These are phyloP conservation scores for Russula earlei DNA, from an alignment of 768 basidiomycete genomes.

Conservation along the genomic window DNA sequence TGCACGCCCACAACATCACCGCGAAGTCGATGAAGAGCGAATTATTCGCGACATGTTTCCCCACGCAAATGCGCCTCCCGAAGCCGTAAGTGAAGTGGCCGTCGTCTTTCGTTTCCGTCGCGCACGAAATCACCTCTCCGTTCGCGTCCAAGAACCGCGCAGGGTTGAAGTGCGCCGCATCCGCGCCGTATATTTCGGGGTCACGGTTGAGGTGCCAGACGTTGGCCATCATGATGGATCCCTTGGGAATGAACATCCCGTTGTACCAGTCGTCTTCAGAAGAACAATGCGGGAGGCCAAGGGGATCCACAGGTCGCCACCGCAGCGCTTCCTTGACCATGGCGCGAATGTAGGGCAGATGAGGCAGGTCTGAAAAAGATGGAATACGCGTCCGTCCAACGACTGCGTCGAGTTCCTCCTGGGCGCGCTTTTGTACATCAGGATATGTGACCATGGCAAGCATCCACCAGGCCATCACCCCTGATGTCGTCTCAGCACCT, in stretches of 20 bases:
- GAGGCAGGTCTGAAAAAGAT: slow-evolving; percentile 7
- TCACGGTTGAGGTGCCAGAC: slow-evolving; percentile 17
- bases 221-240: slow-evolving; percentile 12
- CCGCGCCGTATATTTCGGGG: slow-evolving; percentile 11
- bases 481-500: slow-evolving; percentile 11
- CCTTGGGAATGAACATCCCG: slow-evolving; percentile 18
- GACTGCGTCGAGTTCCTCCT: slow-evolving; percentile 14
- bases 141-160: slow-evolving; percentile 5
- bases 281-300: slow-evolving; percentile 15
- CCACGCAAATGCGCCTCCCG: slow-evolving; percentile 13
- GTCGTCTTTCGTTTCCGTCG: slow-evolving; percentile 16
- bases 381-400: slow-evolving; percentile 10
- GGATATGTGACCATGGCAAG: slow-evolving; percentile 16
- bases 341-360: slow-evolving; percentile 13
- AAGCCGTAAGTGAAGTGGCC: slow-evolving; percentile 15
- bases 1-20: slow-evolving; percentile 12
- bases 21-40: slow-evolving; percentile 17
- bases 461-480: slow-evolving; percentile 14
- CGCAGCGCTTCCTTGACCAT: slow-evolving; percentile 17
- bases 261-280: slow-evolving; percentile 17
- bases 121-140: neutral
- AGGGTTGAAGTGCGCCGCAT: slow-evolving; percentile 13
- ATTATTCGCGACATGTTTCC: slow-evolving; percentile 15
- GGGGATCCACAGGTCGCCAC: slow-evolving; percentile 14
- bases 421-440: slow-evolving; percentile 9